phyloP scores from a whole-genome alignment of 441 rosid genomes.

The Pelargonium fulgidum region DNA sequence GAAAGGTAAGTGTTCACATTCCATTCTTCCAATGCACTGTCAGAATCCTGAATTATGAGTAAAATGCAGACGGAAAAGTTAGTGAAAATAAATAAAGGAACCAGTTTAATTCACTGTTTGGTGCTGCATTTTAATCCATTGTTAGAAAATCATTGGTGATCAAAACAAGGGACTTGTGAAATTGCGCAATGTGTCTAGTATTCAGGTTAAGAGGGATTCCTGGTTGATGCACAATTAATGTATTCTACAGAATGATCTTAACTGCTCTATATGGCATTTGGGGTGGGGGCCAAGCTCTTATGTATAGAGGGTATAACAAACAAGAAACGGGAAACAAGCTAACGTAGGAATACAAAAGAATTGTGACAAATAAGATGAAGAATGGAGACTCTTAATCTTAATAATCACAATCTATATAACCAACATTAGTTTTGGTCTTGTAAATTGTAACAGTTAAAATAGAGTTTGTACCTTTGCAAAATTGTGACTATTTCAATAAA shows the following conservation, averaged over 20 bases:
- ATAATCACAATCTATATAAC: too few species aligned
- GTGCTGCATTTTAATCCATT: background rate
- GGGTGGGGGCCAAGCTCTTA: background rate
- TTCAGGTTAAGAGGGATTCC: background rate
- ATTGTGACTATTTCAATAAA: background rate
- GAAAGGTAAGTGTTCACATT: conserved; percentile 47
- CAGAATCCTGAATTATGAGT: background rate
- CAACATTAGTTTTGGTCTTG: too few species aligned
- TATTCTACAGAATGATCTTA: background rate
- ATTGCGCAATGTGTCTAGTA: background rate
- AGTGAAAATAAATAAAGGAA: conserved; percentile 2
- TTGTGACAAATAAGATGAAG: too few species aligned
- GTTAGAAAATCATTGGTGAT: background rate
- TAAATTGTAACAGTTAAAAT: too few species aligned
- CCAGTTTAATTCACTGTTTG: background rate
- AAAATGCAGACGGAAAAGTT: background rate
- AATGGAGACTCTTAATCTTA: too few species aligned
- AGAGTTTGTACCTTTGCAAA: background rate
- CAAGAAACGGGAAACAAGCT: too few species aligned
- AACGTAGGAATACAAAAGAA: too few species aligned
- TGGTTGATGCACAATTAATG: background rate
- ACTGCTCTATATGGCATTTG: background rate
- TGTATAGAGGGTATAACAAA: too few species aligned
- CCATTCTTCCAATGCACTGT: conserved; percentile 5
- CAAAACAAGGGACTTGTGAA: background rate